phyloP scores from a whole-genome alignment of 768 basidiomycete genomes.

The Sutorius australiensis region DNA sequence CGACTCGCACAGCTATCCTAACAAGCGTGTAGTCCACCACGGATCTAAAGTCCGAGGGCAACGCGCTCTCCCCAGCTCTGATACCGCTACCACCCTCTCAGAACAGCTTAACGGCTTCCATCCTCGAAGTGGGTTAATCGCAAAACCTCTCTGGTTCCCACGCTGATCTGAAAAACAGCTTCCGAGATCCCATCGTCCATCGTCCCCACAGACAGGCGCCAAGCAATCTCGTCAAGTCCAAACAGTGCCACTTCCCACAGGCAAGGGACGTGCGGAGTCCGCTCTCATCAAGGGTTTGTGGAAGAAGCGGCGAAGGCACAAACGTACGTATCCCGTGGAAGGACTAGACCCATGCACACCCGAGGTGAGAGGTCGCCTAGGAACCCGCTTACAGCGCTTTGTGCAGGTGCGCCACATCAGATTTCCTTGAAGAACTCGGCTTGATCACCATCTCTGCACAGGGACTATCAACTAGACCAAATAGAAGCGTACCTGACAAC shows the following conservation, averaged over 20 bases:
- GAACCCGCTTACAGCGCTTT: conserved; percentile 12
- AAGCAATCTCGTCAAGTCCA: conserved; percentile 6
- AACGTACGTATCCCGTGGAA: not conserved
- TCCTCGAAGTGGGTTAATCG: conserved; percentile 15
- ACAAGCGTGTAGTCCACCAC: conserved; percentile 11
- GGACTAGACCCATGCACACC: not conserved
- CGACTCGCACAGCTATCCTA: not conserved
- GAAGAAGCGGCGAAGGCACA: conserved; percentile 7
- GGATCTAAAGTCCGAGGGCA: conserved; percentile 3
- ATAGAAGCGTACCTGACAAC: not conserved
- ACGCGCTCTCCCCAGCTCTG: conserved; percentile 10
- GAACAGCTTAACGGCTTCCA: conserved; percentile 13
- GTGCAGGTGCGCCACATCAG: conserved; percentile 9
- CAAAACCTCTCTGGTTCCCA: not conserved
- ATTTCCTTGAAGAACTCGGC: not conserved
- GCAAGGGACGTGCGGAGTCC: not conserved
- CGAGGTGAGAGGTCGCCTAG: conserved; percentile 2
- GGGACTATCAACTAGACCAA: conserved; percentile 3
- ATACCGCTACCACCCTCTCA: conserved; percentile 24
- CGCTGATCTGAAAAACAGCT: conserved; percentile 11
- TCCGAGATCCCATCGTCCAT: conserved; percentile 7
- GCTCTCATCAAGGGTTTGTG: conserved; percentile 10
- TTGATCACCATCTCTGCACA: conserved; percentile 6
- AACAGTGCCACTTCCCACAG: not conserved
- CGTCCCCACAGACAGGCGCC: not conserved